phyloP scores from a whole-genome alignment of 139 green algal species.

The Volvox africanus region DNA sequence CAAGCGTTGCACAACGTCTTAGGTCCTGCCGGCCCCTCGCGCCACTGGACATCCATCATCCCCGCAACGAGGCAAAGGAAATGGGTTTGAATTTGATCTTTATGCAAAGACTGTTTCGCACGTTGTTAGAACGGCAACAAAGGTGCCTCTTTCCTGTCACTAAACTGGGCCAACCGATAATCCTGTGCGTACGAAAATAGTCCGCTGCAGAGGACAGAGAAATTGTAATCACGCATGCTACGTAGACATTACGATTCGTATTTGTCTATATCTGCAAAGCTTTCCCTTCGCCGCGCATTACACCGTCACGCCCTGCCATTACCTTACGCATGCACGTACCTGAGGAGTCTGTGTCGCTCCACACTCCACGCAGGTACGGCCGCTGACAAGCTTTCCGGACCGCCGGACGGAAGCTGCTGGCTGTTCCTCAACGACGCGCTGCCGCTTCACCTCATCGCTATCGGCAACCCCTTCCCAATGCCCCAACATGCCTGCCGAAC shows the following conservation, averaged over 20 bases:
- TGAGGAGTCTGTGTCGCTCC: constrained; percentile 66
- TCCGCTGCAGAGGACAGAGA: neutral
- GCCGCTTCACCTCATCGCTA: constrained; percentile 47
- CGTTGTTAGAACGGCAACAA: too few species aligned
- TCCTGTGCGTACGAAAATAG: too few species aligned
- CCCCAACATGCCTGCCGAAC: neutral
- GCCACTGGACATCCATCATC: constrained; percentile 51
- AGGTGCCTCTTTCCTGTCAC: too few species aligned
- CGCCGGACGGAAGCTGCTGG: neutral
- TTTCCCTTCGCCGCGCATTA: neutral
- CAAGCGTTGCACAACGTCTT: constrained; percentile 74
- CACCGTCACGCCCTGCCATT: too few species aligned
- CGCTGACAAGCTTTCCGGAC: constrained; percentile 42
- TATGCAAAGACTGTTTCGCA: too few species aligned
- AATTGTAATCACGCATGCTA: neutral
- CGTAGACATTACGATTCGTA: neutral
- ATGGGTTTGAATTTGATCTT: too few species aligned
- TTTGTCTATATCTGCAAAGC: neutral
- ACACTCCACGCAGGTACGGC: constrained; percentile 61
- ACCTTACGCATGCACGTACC: neutral
- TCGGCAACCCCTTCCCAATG: constrained; percentile 41
- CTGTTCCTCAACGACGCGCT: constrained; percentile 21
- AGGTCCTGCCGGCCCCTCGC: constrained; percentile 65
- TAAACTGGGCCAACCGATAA: too few species aligned
- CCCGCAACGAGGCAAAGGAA: too few species aligned